These are phyloP conservation scores for Glebionis coronaria DNA, from an alignment of 129 eudicot species.

Conservation along the genomic window DNA sequence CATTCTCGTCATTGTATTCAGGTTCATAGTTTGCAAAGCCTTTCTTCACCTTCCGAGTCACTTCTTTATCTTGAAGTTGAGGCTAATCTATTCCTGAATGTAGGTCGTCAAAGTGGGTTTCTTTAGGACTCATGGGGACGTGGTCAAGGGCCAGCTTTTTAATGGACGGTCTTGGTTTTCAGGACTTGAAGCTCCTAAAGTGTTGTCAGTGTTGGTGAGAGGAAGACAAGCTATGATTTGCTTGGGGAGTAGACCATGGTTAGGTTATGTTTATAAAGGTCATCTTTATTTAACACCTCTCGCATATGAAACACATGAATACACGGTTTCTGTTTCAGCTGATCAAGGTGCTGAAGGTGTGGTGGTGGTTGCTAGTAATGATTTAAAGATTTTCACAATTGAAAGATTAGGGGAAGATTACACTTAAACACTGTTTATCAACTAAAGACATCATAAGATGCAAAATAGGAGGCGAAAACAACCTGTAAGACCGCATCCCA, in stretches of 20 bases:
- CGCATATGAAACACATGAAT: too few relatives aligned
- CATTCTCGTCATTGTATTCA: slow-evolving; percentile 98
- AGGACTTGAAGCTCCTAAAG: slow-evolving; percentile 91
- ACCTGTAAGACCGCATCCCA: slow-evolving; percentile 13
- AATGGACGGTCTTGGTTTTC: slow-evolving; percentile 93
- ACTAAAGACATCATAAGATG: too few relatives aligned
- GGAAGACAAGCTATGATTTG: slow-evolving; percentile 97
- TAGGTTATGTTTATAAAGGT: slow-evolving; percentile 43
- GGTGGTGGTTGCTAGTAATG: too few relatives aligned
- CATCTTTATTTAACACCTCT: too few relatives aligned
- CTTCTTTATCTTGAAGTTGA: slow-evolving; percentile 95
- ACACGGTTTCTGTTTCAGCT: too few relatives aligned
- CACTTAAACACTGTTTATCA: too few relatives aligned
- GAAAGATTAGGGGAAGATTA: too few relatives aligned
- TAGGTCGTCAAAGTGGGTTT: slow-evolving; percentile 93
- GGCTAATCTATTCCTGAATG: slow-evolving; percentile 86
- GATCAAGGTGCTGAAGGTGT: too few relatives aligned
- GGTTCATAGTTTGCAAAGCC: slow-evolving; percentile 85
- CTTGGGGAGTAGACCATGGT: slow-evolving; percentile 96
- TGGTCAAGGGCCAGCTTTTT: slow-evolving; percentile 96
- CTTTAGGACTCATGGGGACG: slow-evolving; percentile 89
- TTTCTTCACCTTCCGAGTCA: slow-evolving; percentile 93
- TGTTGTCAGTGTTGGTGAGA: slow-evolving; percentile 73
- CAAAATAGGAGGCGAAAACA: slow-evolving; percentile 14
- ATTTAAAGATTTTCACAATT: too few relatives aligned